Conservation (phyloP, 1,139 yeast genomes). For the Kodamaea anthophila region DNA sequence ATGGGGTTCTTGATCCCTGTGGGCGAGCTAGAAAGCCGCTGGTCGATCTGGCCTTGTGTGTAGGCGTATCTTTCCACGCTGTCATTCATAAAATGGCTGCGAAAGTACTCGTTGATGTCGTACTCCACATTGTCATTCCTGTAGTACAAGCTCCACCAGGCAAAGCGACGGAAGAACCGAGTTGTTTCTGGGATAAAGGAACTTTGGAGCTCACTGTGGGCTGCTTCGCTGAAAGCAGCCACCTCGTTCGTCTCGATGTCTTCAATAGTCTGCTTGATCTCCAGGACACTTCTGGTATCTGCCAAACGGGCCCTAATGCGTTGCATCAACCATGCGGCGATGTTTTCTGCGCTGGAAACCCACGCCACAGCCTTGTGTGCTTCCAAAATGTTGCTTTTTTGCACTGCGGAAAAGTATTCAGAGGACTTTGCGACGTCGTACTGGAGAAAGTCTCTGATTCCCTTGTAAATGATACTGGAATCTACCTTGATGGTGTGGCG, state of each 20-base stretch:
- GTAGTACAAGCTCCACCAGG: conserved; percentile 42
- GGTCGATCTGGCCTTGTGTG: conserved; percentile 31
- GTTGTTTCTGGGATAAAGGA: conserved; percentile 25
- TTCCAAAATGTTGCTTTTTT: conserved; percentile 33
- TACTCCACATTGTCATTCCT: conserved; percentile 44
- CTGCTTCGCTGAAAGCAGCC: conserved; percentile 23
- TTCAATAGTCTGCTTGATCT: conserved; percentile 9
- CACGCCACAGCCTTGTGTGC: conserved; percentile 28
- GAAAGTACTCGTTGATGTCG: conserved; percentile 36
- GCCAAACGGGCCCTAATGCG: conserved; percentile 15
- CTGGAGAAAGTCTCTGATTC: conserved; percentile 26
- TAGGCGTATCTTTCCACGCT: conserved; percentile 37
- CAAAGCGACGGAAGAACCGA: conserved; percentile 27
- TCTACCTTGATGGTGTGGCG: conserved; percentile 31
- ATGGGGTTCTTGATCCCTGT: conserved; percentile 26
- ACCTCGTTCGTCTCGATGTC: conserved; percentile 16
- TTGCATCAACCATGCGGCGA: conserved; percentile 21
- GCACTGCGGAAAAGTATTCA: conserved; percentile 24
- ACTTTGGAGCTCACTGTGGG: conserved; percentile 36
- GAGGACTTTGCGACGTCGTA: conserved; percentile 30
- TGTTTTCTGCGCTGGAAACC: conserved; percentile 19
- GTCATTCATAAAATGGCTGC: conserved; percentile 29
- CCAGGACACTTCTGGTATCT: conserved; percentile 2
- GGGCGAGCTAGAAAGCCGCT: conserved; percentile 4
- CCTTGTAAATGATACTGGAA: conserved; percentile 23